Evolutionary conservation across 306 rosid genomes (phyloP), one percentile per base, ranked within the genome.

Genomic region (Vigna nakashimae): DNA sequence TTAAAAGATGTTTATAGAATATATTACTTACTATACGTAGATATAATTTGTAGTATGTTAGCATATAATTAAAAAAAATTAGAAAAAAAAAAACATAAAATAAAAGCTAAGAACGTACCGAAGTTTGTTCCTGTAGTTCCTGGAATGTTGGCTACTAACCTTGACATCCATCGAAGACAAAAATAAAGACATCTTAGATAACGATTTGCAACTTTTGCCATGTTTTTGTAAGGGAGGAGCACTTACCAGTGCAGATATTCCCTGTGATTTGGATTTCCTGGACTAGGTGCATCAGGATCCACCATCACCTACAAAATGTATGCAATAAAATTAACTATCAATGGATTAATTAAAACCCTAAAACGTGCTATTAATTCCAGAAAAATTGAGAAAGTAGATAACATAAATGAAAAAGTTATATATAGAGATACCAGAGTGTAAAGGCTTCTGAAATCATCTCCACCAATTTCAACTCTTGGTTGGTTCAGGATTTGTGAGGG

Each of bases 121-220:
- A 81, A 93, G 80, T 14, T 77, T 68, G 92, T 76, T 6, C 91
- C 88, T 5, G 91, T 89, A 14, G 88, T 88, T 75, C 82, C 94
- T 53, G 91, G 94, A 78, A 93, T 93, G 79, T 93, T 95, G 42
- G 84, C 76, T 48, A 92, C 95, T 82, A 92, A 78, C 97, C 97
- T 84, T 62, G 5, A 46, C 34, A 67, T 11, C 18, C 72, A 66
- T 12, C 0, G 34, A 45, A 45, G 50, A 10, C 0, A 20, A 20
- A 36, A n/a, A 38, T 17, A 64, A 34, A 58, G 1, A 58, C 34
- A 14, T 2, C 46, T 62, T 32, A 62, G 43, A 9, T 26, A 15
- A 62, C 34, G 5, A 14, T 30, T 30, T 52, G 24, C 18, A 14
- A 20, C 3, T 20, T 55, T 24, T 24, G 26, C 26, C 2, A 24